Base-by-base conservation (phyloP, 2,329 filamentous ascomycete genomes). In the Apiospora marii region DNA sequence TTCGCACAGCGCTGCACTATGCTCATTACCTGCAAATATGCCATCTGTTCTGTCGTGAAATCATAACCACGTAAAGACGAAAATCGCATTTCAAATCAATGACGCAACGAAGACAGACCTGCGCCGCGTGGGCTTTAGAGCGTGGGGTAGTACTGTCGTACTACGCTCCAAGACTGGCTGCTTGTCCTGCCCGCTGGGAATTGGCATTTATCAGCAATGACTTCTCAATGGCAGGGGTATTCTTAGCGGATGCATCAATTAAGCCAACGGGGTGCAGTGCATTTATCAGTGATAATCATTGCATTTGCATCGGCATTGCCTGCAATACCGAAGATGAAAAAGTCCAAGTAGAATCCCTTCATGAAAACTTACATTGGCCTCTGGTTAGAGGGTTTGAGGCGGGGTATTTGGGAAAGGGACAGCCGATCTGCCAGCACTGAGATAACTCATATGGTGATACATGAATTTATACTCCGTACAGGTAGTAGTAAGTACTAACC, bases 11-110 rank as follows among this genome's bases (percentile, higher is more conserved):
- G 10, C 2, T 44, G 2, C 13, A 16, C 16, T 44, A 10, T 10
- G 22, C 14, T 53, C 12, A 24, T 22, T 4, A 34, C 51, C 14
- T 34, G 49, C 49, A 51, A 14, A 24, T 3, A 41, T 2, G 10
- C 37, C 37, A 30, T 37, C 7, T 37, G 16, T 24, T 37, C 19
- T 22, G 3, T 24, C 4, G 34, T 64, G 34, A 64, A 22, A 64
- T 64, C 58, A 64, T 22, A 5, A 8, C 19, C 53, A 37, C 53
- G 27, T 58, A 58, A 34, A 34, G 51, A 34, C 7, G 10, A 10
- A 41, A 41, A 30, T 64, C 22, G 58, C 34, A 37, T 64, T 64
- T 37, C 58, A 41, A 64, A 64, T 64, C 58, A 41, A 64, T 64
- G 58, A 64, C 58, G 58, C 58, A 64, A 41, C 58, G 19, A n/a